A percentile compares a stretch with the other conserved stretches of the same genome.
phyloP scores from a whole-genome alignment of 805 yeast genomes.

The Yueomyces sinensis region DNA sequence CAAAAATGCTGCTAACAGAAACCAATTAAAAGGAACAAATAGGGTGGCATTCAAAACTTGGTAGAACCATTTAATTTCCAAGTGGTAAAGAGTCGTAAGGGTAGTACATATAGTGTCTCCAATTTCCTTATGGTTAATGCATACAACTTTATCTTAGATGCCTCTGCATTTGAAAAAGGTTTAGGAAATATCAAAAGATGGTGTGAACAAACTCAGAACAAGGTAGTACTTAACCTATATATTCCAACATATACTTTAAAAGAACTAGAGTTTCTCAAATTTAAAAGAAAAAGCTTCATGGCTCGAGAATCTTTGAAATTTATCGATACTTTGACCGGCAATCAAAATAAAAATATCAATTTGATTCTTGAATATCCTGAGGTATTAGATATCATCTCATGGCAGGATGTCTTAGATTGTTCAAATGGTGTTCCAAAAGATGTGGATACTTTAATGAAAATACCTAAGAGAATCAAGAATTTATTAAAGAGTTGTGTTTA shows the following conservation, averaged over 20 bases:
- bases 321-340: slow-evolving; percentile 28
- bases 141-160: slow-evolving; percentile 43
- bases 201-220: slow-evolving; percentile 26
- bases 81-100: too few species aligned
- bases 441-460: slow-evolving; percentile 9
- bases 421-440: slow-evolving; percentile 2
- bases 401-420: slow-evolving; percentile 12
- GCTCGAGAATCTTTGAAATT: slow-evolving; percentile 53
- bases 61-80: too few species aligned
- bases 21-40: too few species aligned
- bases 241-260: slow-evolving; percentile 38
- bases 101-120: too few species aligned
- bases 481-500: slow-evolving; percentile 46
- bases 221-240: slow-evolving; percentile 32
- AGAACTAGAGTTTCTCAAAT: slow-evolving; percentile 45
- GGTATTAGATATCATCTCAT: slow-evolving; percentile 13
- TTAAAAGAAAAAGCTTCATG: slow-evolving; percentile 44
- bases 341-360: slow-evolving; percentile 9
- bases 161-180: slow-evolving; percentile 55
- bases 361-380: slow-evolving; percentile 38
- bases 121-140: slow-evolving; percentile 4
- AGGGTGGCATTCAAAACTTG: too few species aligned
- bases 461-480: slow-evolving; percentile 42
- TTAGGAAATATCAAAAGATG: slow-evolving; percentile 55
- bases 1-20: too few species aligned